Evolutionary conservation across 208 protist species (phyloP).

Genomic region (Leishmania martiniquensis): DNA sequence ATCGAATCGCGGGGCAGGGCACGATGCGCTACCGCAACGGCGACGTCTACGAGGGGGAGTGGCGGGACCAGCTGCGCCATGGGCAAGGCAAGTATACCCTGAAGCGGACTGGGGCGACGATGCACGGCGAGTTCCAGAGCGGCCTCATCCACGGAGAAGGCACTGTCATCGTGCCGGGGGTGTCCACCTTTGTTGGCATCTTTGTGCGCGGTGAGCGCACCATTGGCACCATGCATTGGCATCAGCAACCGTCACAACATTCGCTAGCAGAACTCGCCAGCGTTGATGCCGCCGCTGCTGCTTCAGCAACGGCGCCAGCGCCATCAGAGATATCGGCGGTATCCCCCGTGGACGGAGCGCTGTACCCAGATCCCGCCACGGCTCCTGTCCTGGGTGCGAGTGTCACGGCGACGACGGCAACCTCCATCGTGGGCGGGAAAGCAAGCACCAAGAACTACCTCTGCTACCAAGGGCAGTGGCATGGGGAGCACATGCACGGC

Average conservation of each 20-base stretch:
- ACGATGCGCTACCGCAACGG: constrained; percentile 77
- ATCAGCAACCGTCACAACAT: constrained; percentile 14
- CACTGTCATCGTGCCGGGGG: constrained; percentile 61
- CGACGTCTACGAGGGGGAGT: constrained; percentile 87
- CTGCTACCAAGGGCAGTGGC: constrained; percentile 92
- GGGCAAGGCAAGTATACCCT: constrained; percentile 85
- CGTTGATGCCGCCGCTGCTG: neutral
- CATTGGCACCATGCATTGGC: constrained; percentile 82
- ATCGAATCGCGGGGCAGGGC: constrained; percentile 80
- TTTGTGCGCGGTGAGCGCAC: constrained; percentile 80
- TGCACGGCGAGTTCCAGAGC: constrained; percentile 80
- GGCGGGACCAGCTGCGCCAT: constrained; percentile 83
- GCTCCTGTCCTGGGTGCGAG: neutral
- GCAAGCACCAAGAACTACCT: constrained; percentile 11
- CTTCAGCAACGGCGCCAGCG: neutral
- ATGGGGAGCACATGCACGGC: constrained; percentile 79
- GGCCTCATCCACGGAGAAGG: constrained; percentile 86
- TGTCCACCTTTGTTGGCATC: constrained; percentile 77
- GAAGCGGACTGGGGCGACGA: constrained; percentile 69
- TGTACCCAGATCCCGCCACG: neutral
- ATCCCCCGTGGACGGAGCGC: neutral
- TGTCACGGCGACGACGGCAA: neutral
- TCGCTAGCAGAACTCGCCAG: neutral
- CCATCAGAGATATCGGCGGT: neutral
- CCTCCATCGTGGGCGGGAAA: neutral